Base-by-base conservation (phyloP, 108 stramenopile genomes). In the Chaetoceros tenuissimus region DNA sequence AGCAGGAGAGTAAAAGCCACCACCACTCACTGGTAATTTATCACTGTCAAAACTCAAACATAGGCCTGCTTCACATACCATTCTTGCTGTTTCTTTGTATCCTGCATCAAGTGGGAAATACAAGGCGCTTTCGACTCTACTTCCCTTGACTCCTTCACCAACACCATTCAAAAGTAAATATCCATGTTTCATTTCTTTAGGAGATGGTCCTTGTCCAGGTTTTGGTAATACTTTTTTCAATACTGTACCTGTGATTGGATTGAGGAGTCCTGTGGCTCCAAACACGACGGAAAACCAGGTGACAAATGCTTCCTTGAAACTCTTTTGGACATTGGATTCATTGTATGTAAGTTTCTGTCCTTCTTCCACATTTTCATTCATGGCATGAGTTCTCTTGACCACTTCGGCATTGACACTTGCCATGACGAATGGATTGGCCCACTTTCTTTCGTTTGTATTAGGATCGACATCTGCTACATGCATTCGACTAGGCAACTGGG, bases 121-220 rank as follows among this genome's bases (percentile, higher is more conserved):
- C 60, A 87, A 64, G 10, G 55, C 57, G 17, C 66, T 51, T 45
- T 87, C 62, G 5, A 67, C 71, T 3, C 54, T 64, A 21, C 46
- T 79, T 2, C 86, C 84, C 23, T 84, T 73, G 29, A 67, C 24
- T 10, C 84, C 84, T 16, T 68, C 43, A 3, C 80, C 83, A 31
- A 74, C 57, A 3, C 75, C 82, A 18, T 53, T 55, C 1, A 83
- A 53, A 19, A 81, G 54, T 59, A 66, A 87, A 24, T 57, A 68
- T n/a, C 79, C 82, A 16, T 71, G 54, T 28, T 66, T 60, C 87
- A 90, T 83, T 18, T 53, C 31, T 59, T 83, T 60, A 53, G 71
- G 55, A 23, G 63, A 59, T n/a, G 94, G 94, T 8, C 94, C 94
- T 64, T 87, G 59, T 22, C 94, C 94, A 3, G 87, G 85, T 52